A percentile compares a stretch with the other conserved stretches of the same genome.
Conservation (phyloP, 495 filamentous ascomycete species). For the Hypoxylon cercidicola region DNA sequence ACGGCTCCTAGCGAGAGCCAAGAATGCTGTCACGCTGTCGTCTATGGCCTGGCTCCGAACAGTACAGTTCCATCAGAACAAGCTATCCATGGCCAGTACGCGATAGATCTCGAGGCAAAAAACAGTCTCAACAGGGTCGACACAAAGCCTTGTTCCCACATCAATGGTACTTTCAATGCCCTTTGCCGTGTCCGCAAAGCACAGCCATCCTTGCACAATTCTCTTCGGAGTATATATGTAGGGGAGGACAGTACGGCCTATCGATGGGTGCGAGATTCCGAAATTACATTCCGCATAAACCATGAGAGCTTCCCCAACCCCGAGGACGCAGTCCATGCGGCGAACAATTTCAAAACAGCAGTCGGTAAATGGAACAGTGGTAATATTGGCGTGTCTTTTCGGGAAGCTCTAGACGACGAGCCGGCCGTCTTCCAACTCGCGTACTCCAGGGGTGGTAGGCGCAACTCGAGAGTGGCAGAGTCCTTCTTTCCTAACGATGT, state of each 20-base stretch:
- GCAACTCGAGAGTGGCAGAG: background rate
- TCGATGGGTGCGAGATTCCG: constrained; percentile 2
- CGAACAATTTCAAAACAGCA: background rate
- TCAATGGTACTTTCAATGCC: too few species aligned
- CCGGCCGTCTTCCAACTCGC: constrained; percentile 13
- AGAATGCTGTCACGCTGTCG: too few species aligned
- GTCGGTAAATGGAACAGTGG: constrained; percentile 1
- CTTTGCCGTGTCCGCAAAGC: background rate
- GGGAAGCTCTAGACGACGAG: constrained; percentile 1
- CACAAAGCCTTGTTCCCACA: too few species aligned
- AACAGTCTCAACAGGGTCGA: too few species aligned
- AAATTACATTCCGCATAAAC: constrained; percentile 6
- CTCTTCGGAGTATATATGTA: background rate
- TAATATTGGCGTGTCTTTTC: background rate
- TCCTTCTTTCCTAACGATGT: background rate
- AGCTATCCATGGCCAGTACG: too few species aligned
- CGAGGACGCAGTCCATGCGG: background rate
- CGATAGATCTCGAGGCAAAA: too few species aligned
- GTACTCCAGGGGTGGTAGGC: background rate
- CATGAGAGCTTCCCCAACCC: background rate
- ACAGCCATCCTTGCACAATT: background rate
- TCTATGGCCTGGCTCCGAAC: too few species aligned
- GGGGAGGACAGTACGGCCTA: background rate
- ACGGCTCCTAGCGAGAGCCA: too few species aligned
- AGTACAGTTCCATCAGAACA: too few species aligned